phyloP scores from a whole-genome alignment of 164 flowering plant species.

The Magnolia sinica region DNA sequence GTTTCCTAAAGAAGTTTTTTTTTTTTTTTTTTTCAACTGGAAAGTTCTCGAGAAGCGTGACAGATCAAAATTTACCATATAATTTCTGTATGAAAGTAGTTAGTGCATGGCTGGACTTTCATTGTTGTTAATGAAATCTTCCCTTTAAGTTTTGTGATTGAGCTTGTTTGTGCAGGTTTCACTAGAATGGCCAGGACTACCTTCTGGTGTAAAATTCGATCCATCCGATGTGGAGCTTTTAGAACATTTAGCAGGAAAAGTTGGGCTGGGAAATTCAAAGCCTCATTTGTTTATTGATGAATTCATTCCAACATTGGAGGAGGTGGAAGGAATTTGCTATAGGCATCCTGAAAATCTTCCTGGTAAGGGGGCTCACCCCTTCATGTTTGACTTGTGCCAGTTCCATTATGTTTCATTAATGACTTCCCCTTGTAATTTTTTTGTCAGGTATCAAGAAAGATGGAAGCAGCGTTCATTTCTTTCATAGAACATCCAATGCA shows the following conservation, averaged over 20 bases:
- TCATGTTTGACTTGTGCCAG: background rate
- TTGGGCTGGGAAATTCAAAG: conserved; percentile 43
- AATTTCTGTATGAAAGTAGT: background rate
- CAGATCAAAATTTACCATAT: background rate
- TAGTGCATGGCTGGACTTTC: background rate
- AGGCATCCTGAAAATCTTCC: conserved; percentile 95
- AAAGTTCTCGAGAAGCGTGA: too few relatives aligned
- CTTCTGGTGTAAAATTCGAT: conserved; percentile 89
- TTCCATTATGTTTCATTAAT: background rate
- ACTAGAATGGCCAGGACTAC: conserved; percentile 86
- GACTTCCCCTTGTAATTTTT: conserved; percentile 11
- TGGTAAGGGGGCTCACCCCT: conserved; percentile 41
- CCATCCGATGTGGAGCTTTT: conserved; percentile 81
- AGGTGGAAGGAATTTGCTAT: conserved; percentile 69
- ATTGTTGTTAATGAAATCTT: background rate
- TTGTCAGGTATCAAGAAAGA: conserved; percentile 74
- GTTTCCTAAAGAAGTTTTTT: too few relatives aligned
- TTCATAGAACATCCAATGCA: conserved; percentile 71
- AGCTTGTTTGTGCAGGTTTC: conserved; percentile 43
- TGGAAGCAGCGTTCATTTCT: conserved; percentile 78
- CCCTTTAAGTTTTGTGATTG: background rate
- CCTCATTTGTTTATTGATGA: conserved; percentile 78
- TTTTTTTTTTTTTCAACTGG: too few relatives aligned
- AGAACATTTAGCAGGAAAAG: conserved; percentile 76
- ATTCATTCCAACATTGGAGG: conserved; percentile 80